These are phyloP conservation scores for Astrothelium macrocarpum DNA, from an alignment of 495 filamentous ascomycete genomes.

Conservation along the genomic window DNA sequence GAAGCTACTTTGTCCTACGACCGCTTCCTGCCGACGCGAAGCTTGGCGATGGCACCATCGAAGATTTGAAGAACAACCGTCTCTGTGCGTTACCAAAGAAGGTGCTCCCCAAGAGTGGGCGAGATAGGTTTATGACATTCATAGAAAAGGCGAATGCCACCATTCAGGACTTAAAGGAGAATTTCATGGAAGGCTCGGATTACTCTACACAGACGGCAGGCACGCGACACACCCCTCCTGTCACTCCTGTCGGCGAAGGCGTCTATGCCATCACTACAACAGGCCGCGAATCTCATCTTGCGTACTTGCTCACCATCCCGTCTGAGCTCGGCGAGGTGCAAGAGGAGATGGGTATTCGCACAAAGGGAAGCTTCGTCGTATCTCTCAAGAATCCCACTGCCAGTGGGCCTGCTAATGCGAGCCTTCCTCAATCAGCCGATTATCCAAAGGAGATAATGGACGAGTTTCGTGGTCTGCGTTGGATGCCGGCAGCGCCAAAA, in stretches of 20 bases:
- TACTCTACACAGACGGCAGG: slow-evolving; percentile 74
- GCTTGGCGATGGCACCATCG: slow-evolving; percentile 52
- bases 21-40: slow-evolving; percentile 62
- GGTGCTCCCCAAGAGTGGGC: slow-evolving; percentile 59
- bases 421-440: slow-evolving; percentile 54
- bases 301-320: slow-evolving; percentile 77
- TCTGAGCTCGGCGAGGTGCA: slow-evolving; percentile 61
- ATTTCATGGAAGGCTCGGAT: slow-evolving; percentile 54
- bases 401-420: slow-evolving; percentile 51
- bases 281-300: slow-evolving; percentile 59
- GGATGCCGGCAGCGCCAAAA: slow-evolving; percentile 64
- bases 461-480: slow-evolving; percentile 64
- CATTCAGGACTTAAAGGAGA: slow-evolving; percentile 62
- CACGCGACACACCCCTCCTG: slow-evolving; percentile 58
- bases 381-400: slow-evolving; percentile 73
- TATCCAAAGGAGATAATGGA: slow-evolving; percentile 68
- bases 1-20: slow-evolving; percentile 73
- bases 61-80: slow-evolving; percentile 56
- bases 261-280: slow-evolving; percentile 76
- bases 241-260: slow-evolving; percentile 70
- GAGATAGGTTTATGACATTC: slow-evolving; percentile 71
- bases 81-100: slow-evolving; percentile 82
- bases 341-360: slow-evolving; percentile 59
- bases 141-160: slow-evolving; percentile 66
- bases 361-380: slow-evolving; percentile 68